Evolutionary conservation across 2,329 filamentous ascomycete genomes (phyloP).

Genomic region (Nectriaceae sp.): DNA sequence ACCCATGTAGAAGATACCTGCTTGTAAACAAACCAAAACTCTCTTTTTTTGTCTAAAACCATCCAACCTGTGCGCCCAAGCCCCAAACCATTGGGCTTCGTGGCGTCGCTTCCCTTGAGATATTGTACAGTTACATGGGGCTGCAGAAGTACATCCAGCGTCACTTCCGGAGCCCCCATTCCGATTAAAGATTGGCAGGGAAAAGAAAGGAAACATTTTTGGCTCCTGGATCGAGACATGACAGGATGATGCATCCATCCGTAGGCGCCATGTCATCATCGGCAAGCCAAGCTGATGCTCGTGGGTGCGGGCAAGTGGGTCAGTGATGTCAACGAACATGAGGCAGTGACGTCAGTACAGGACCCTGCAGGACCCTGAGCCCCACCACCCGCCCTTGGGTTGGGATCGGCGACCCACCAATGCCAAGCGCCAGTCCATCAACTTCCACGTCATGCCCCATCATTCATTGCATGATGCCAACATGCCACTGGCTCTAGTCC

Average conservation of each 20-base stretch:
- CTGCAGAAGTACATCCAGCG: constrained; percentile 13
- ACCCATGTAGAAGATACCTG: too few relatives aligned
- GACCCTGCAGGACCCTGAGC: constrained; percentile 36
- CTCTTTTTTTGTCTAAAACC: constrained; percentile 3
- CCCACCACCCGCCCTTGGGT: constrained; percentile 23
- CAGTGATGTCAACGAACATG: not conserved
- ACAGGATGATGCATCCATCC: constrained; percentile 13
- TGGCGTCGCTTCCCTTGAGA: too few relatives aligned
- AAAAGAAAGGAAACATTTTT: constrained; percentile 10
- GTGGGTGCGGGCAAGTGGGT: not conserved
- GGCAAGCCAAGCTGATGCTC: constrained; percentile 10
- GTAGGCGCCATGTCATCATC: constrained; percentile 30
- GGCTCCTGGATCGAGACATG: constrained; percentile 10
- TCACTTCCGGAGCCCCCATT: constrained; percentile 18
- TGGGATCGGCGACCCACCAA: constrained; percentile 16
- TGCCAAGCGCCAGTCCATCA: constrained; percentile 21
- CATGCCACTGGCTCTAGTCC: constrained; percentile 6
- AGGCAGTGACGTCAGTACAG: constrained; percentile 31
- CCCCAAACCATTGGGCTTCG: not conserved
- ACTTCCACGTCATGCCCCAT: constrained; percentile 31
- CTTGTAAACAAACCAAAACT: too few relatives aligned
- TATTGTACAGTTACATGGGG: constrained; percentile 19
- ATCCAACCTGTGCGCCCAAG: not conserved
- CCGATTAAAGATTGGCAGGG: constrained; percentile 7
- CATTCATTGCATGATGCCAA: constrained; percentile 17